Evolutionary conservation across 1,284 basidiomycete species (phyloP).

Genomic region (Heterobasidion occidentale): DNA sequence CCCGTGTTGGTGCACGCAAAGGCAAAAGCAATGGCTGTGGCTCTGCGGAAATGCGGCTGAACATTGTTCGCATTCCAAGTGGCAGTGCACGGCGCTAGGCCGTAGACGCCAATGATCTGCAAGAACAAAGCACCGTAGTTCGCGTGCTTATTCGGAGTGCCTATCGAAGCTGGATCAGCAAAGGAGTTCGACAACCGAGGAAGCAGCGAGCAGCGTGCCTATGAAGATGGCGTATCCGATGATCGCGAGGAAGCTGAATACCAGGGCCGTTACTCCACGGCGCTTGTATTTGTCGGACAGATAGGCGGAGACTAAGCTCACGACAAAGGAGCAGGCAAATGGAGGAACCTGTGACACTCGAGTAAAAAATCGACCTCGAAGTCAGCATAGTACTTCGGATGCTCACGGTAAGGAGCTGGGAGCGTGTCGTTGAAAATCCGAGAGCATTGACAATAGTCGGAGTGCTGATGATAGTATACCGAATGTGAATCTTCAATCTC

Average conservation of each 20-base stretch:
- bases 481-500: not conserved
- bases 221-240: slow-evolving; percentile 44
- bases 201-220: slow-evolving; percentile 16
- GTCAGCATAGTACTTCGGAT: no score
- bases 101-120: slow-evolving; percentile 37
- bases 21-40: slow-evolving; percentile 44
- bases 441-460: slow-evolving; percentile 28
- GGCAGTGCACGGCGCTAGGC: slow-evolving; percentile 32
- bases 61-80: slow-evolving; percentile 56
- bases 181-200: not conserved
- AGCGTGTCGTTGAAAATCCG: slow-evolving; percentile 20
- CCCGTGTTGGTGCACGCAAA: slow-evolving; percentile 49
- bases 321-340: slow-evolving; percentile 13
- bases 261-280: slow-evolving; percentile 31
- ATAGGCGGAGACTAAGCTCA: slow-evolving; percentile 31
- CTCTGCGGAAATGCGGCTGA: slow-evolving; percentile 44
- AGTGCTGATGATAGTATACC: slow-evolving; percentile 7
- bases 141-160: slow-evolving; percentile 25
- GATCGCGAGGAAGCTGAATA: slow-evolving; percentile 27
- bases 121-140: slow-evolving; percentile 46
- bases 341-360: slow-evolving; percentile 8
- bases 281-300: slow-evolving; percentile 35
- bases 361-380: not conserved
- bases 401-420: slow-evolving; percentile 24
- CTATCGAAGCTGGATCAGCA: slow-evolving; percentile 6